Percentiles rank a stretch among this genome's conserved stretches.
These are phyloP conservation scores for Misopates orontium DNA, from an alignment of 257 asterid species.

Conservation along the genomic window DNA sequence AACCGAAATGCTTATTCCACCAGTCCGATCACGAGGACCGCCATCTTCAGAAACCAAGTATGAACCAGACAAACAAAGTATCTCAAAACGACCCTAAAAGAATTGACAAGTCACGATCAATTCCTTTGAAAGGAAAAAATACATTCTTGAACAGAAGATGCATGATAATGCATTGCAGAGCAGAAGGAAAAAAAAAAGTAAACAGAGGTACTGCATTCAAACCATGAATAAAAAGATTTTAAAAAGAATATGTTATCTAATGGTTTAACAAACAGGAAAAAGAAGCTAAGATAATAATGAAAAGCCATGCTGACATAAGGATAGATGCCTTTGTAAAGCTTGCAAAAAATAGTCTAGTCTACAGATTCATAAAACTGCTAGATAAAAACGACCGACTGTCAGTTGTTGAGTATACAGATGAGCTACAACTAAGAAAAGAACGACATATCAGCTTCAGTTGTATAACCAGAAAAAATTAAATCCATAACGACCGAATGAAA, in stretches of 20 bases:
- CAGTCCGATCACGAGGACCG: conserved; percentile 57
- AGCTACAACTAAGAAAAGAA: background rate
- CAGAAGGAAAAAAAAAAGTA: too few species aligned
- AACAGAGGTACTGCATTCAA: too few species aligned
- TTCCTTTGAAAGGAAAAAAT: background rate
- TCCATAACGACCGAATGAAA: background rate
- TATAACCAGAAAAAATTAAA: background rate
- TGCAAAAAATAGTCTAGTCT: background rate
- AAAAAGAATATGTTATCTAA: too few species aligned
- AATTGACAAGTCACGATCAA: background rate
- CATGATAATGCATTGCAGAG: too few species aligned
- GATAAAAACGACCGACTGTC: background rate
- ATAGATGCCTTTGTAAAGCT: background rate
- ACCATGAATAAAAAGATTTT: too few species aligned
- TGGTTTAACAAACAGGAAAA: too few species aligned
- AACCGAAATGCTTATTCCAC: conserved; percentile 67
- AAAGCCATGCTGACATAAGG: too few species aligned
- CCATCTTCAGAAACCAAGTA: conserved; percentile 65
- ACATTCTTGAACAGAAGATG: background rate
- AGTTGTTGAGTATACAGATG: background rate
- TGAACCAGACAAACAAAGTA: conserved; percentile 63
- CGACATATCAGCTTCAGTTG: background rate
- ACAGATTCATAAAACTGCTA: background rate
- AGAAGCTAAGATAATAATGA: too few species aligned
- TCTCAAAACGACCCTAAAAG: conserved; percentile 67